Base-by-base conservation (phyloP, 257 asterid genomes). In the Ophiorrhiza pumila region DNA sequence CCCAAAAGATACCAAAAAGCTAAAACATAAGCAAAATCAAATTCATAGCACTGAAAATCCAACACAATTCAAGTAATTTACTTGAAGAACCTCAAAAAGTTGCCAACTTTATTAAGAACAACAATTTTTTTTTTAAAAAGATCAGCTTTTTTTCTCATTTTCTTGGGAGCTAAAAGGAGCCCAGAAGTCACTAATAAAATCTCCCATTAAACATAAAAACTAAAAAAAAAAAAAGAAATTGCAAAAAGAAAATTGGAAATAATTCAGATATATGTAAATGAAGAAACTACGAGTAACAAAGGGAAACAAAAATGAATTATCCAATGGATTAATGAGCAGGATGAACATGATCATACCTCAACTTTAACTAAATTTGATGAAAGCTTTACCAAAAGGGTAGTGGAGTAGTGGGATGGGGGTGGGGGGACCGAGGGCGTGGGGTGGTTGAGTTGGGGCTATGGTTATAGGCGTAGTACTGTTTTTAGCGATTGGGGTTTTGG, bases 391-490 rank as follows among this genome's bases (percentile, higher is more conserved):
- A 59, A 58, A n/a, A n/a, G n/a, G n/a, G n/a, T n/a, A n/a, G n/a
- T n/a, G n/a, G n/a, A n/a, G n/a, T n/a, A n/a, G n/a, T 69, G 50
- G 43, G 74, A 29, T 17, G 52, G 78, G 67, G 75, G 64, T 46
- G 37, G 50, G 41, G 25, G 47, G n/a, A n/a, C n/a, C n/a, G n/a
- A 35, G 70, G n/a, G n/a, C 52, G 78, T 49, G 61, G 14, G 13
- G 32, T 50, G 43, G 64, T 20, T 57, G 17, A 32, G 64, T 20
- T 57, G 17, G n/a, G 13, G 34, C 45, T 11, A 46, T 39, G 45
- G 62, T 18, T 61, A 29, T 15, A 61, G 32, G 32, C 46, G 15
- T 29, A 6, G 60, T 31, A 37, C 25, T 35, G 18, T 52, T 55
- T 62, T 34, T 42, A 71, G 57, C 10, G 68, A 15, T 27, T 18